phyloP scores from a whole-genome alignment of 225 moss, liverwort and hornwort species.

The Anthoceros angustus region DNA sequence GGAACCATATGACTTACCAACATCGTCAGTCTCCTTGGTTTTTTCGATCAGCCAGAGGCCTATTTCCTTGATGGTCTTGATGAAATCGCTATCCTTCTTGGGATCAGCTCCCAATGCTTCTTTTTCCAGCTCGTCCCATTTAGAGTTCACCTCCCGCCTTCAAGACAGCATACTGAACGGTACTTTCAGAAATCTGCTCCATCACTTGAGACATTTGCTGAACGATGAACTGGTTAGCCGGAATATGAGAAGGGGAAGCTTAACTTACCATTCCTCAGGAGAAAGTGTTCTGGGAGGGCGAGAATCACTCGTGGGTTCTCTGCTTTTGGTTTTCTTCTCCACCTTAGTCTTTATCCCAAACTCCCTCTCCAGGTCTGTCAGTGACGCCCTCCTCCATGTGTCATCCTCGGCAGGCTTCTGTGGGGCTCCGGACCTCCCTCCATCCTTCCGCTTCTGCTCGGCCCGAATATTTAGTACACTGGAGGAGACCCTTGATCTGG shows the following conservation, averaged over 20 bases:
- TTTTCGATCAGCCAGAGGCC: neutral
- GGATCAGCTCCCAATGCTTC: neutral
- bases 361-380: neutral
- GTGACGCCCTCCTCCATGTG: neutral
- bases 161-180: neutral
- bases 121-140: conserved; percentile 1
- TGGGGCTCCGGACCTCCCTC: neutral
- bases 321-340: neutral
- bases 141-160: neutral
- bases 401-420: neutral
- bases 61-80: neutral
- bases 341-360: neutral
- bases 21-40: neutral
- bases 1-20: neutral
- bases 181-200: neutral
- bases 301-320: neutral
- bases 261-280: neutral
- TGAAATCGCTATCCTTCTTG: neutral
- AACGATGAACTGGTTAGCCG: neutral
- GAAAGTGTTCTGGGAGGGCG: neutral
- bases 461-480: neutral
- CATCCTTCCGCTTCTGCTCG: neutral
- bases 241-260: neutral
- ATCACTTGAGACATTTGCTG: neutral
- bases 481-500: too few relatives aligned